Conservation (phyloP, 495 filamentous ascomycete species). For the Evansstolkia leycettana region DNA sequence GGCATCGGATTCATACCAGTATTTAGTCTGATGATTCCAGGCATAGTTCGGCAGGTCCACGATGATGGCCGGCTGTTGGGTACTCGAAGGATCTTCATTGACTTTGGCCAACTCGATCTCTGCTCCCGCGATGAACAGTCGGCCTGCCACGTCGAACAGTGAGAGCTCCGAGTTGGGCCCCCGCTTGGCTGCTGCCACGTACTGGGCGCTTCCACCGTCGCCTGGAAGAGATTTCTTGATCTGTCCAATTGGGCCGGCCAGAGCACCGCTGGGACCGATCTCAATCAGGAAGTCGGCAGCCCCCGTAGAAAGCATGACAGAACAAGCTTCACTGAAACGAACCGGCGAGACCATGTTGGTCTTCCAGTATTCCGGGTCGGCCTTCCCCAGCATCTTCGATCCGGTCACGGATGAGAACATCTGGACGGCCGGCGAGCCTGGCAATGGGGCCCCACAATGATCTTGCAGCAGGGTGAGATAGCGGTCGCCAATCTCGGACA, state of each 20-base stretch:
- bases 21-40: conserved; percentile 16
- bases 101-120: conserved; percentile 2
- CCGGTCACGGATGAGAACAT: conserved; percentile 18
- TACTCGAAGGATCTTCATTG: conserved; percentile 1
- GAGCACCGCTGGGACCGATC: conserved; percentile 18
- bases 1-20: conserved; percentile 33
- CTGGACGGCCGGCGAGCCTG: not conserved
- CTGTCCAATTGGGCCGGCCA: conserved; percentile 17
- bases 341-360: conserved; percentile 20
- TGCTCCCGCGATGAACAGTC: conserved; percentile 6
- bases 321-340: conserved; percentile 17
- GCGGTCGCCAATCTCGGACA: conserved; percentile 13
- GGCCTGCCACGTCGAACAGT: conserved; percentile 5
- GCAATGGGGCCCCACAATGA: not conserved
- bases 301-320: not conserved
- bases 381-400: not conserved
- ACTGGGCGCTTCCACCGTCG: not conserved
- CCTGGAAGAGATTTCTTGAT: conserved; percentile 4
- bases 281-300: conserved; percentile 15
- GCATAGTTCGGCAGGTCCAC: conserved; percentile 15
- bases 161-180: not conserved
- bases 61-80: not conserved
- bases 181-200: conserved; percentile 15
- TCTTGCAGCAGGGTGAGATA: conserved; percentile 1
- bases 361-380: conserved; percentile 16